Percentiles rank a stretch among this genome's conserved stretches.
phyloP scores from a whole-genome alignment of 148 eudicot genomes.

The Mesembryanthemum crystallinum region DNA sequence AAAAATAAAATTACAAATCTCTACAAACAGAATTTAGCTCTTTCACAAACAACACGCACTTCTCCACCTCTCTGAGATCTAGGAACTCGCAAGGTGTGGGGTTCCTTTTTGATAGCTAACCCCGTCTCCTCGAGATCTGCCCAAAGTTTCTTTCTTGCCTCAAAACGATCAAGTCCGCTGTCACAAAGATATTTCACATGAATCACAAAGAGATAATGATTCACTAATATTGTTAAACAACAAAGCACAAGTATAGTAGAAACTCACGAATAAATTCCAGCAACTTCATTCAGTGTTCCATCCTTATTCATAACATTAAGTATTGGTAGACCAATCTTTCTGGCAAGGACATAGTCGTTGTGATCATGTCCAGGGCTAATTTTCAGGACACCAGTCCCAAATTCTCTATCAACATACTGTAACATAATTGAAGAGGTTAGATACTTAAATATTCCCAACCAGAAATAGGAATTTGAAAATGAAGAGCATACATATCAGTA shows the following conservation, averaged over 20 bases:
- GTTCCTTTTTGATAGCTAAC: constrained; percentile 84
- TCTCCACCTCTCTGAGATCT: constrained; percentile 99
- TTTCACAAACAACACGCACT: constrained; percentile 40
- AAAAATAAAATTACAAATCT: no score
- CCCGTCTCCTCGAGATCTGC: constrained; percentile 78
- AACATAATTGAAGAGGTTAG: constrained; percentile 14
- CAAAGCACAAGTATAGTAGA: constrained; percentile 1
- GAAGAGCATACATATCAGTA: background rate
- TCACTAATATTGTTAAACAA: constrained; percentile 2
- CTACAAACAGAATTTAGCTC: background rate
- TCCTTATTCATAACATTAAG: constrained; percentile 95
- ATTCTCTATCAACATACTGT: constrained; percentile 89
- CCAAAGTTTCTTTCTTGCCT: constrained; percentile 89
- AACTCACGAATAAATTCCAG: constrained; percentile 74
- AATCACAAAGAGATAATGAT: background rate
- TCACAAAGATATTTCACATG: constrained; percentile 14
- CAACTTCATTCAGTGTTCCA: constrained; percentile 91
- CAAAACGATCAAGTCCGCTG: constrained; percentile 98
- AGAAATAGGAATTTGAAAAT: background rate
- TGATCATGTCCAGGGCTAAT: constrained; percentile 99
- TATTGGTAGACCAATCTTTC: constrained; percentile 94
- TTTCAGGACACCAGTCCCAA: constrained; percentile 97
- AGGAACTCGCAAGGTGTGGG: constrained; percentile 81
- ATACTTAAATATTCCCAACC: background rate
- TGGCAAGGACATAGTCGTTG: constrained; percentile 92